These are phyloP conservation scores for Bigelowiella natans DNA, from an alignment of 78 protist species.

Conservation along the genomic window DNA sequence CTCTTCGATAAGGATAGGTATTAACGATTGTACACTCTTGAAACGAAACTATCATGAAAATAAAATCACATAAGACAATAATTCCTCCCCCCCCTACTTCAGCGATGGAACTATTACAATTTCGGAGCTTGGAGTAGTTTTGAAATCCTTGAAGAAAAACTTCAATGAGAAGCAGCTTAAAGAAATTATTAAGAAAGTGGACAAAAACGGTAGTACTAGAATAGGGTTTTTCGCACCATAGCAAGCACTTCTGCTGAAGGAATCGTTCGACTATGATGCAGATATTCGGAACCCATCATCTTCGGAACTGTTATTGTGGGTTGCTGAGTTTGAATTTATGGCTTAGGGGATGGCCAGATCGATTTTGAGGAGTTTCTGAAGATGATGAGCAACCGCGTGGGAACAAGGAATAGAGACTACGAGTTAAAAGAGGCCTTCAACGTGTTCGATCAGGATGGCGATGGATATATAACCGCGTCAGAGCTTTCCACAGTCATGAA, in stretches of 20 bases:
- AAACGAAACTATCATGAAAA: no score
- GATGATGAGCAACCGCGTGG: constrained; percentile 3
- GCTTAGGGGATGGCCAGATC: not conserved
- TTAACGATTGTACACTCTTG: no score
- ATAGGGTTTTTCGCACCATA: no score
- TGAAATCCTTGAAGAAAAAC: not conserved
- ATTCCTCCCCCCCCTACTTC: no score
- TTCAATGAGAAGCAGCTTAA: not conserved
- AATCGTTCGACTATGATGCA: no score
- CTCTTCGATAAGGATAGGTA: constrained; percentile 19
- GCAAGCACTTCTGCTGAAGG: no score
- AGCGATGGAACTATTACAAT: not conserved
- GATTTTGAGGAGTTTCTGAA: constrained; percentile 32
- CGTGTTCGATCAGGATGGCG: constrained; percentile 2
- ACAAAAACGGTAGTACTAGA: not conserved
- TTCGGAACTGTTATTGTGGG: no score
- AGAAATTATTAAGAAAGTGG: constrained; percentile 2
- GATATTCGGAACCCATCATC: no score
- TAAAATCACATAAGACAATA: no score
- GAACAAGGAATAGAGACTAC: not conserved
- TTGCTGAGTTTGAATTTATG: not conserved
- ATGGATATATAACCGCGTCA: not conserved
- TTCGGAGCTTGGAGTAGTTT: not conserved
- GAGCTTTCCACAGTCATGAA: not conserved
- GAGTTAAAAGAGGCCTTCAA: constrained; percentile 7